Evolutionary conservation across 2,329 filamentous ascomycete genomes (phyloP), one percentile per base, ranked within the genome.

Genomic region (Exophiala viscosa): DNA sequence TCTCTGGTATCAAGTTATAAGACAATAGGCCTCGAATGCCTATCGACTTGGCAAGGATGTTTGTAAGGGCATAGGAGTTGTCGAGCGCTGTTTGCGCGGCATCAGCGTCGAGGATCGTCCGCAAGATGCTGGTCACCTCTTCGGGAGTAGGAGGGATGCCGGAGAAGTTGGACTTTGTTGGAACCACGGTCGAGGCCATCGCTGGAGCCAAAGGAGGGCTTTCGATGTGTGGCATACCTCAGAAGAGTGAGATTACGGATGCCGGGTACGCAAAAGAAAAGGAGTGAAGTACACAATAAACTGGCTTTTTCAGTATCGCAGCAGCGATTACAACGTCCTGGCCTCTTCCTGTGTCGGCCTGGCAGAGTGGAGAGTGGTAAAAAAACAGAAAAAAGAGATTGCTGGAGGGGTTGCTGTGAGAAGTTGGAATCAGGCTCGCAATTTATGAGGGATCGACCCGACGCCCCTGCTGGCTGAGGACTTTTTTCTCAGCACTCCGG

Each of bases 51-150:
- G 84, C 76, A 11, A 88, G 73, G 11, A 85, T 70, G 50, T 84
- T 83, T 50, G 80, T 80, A 55, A 88, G 74, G 38, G 78, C 78
- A 67, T 88, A 87, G 14, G 84, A 75, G 53, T 80, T 81, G 65
- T 87, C 83, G 40, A 90, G 79, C 13, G 86, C 87, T 56, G 81
- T 78, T 65, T 83, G 78, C 2, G 87, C 89, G 3, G 83, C 83
- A 65, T 83, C 76, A 35, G 87, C 82, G 42, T 76, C 81, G 70
- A 91, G 89, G 60, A 89, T 80, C 45, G 79, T 84, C 62, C 82
- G 74, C 62, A 90, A 67, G 39, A 90, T 71, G 50, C 80, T 77
- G 56, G 78, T 71, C 57, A 92, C 74, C 58, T 90, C 87, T 60
- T 84, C 81, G 63, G 81, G 73, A 31, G 83, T 79, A 58, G 86